Evolutionary conservation across 257 asterid genomes (phyloP), one percentile per base, ranked within the genome.

Genomic region (Plantago major): DNA sequence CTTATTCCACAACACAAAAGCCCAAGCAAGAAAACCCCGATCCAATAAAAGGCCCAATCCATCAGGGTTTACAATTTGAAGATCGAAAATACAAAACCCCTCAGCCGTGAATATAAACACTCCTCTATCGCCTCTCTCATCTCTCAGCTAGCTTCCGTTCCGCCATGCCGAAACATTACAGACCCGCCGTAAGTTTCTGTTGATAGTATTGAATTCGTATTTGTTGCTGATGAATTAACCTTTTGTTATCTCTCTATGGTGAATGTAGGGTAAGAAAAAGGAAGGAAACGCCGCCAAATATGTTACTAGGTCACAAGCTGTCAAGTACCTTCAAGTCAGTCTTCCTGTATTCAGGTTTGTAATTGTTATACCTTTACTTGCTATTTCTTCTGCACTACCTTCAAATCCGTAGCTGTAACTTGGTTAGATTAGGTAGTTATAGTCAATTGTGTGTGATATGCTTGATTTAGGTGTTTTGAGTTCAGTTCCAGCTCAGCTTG

Each of bases 221-320:
- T 19, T 9, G 30, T 9, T 52, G 6, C 40, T 7, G 40, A 33
- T 52, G 55, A 50, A 50, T 15, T 15, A 15, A 48, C 1, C 58
- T n/a, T n/a, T n/a, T n/a, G n/a, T n/a, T 11, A 51, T 6, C 33
- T 7, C 40, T 33, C 40, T 40, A 15, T 51, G 15, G 16, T 52
- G 13, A 45, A 26, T 70, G 28, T 76, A 93, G 99, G 99, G 99
- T 2, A 93, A 93, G 89, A 89, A 87, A 67, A 93, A 93, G 82
- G 99, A 93, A 76, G 99, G 99, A 19, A 93, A 89, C 58, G 96
- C 94, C 1, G 97, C 99, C 42, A 85, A 85, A 57, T 93, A 85
- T 58, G 83, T 89, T 38, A 93, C 99, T 13, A 83, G 97, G 28
- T 81, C 97, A 11, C 95, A 87, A 72, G 91, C 95, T 12, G 85